Base-by-base conservation (phyloP, 768 basidiomycete species). In the Macrolepiota albuminosa region DNA sequence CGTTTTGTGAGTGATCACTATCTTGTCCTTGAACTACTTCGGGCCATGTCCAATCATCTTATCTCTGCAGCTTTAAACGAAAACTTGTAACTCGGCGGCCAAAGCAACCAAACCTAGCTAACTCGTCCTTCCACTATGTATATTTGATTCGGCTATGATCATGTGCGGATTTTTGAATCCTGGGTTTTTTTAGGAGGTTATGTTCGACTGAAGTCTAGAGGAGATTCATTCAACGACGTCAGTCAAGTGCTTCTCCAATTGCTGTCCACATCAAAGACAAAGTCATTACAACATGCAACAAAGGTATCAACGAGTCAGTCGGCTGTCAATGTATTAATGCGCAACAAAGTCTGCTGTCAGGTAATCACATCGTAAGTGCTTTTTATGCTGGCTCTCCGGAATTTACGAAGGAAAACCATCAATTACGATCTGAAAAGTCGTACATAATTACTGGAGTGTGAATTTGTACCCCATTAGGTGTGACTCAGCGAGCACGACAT, bases 221-320 rank as follows among this genome's bases (percentile, higher is more conserved):
- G 61, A 61, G 6, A 42, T 42, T 4, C 4, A 29, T 4, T 29
- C 29, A 29, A 29, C 29, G 4, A 29, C 29, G 4, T 29, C 29
- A 29, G 29, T 29, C 34, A 34, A 34, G 34, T 34, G 34, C 34
- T 34, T 7, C 1, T 34, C 34, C 34, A 34, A 34, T 34, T 34
- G 3, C 7, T 34, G 6, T 34, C 2, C 18, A 42, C 18, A 9
- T 45, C 21, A 45, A 21, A 10, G n/a, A 39, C 40, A 63, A 4
- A 48, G 54, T 59, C 45, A 10, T 21, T 43, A 46, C 53, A 70
- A 40, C 52, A 70, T 57, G 42, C 67, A 70, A 56, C 66, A 70
- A 69, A n/a, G 1, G 61, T 65, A 62, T 70, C 67, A 33, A 70
- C 64, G 14, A 70, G 49, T 36, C 60, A 63, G 18, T 68, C 67